Base-by-base conservation (phyloP, 306 rosid species). In the Lathyrus sativus region DNA sequence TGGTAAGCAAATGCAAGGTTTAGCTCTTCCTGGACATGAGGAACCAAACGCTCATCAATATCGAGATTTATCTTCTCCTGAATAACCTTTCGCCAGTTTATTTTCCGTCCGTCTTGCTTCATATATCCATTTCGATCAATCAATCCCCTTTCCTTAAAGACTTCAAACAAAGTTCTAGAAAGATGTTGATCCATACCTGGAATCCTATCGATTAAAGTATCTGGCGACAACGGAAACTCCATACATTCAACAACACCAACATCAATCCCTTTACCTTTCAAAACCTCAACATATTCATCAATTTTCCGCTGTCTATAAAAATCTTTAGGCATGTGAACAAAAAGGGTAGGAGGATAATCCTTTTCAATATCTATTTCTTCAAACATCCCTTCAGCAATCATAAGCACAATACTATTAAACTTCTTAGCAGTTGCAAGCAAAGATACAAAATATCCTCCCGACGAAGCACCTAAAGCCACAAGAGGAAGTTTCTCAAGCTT, bases 281-380 rank as follows among this genome's bases (percentile, higher is more conserved):
- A 60, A 80, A 74, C n/a, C 65, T 76, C 72, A 71, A 76, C 55
- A 70, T 82, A 76, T 49, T 80, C 76, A 55, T 78, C 86, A 45
- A 93, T 86, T 80, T 88, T 88, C 69, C 59, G 84, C 79, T 71
- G 86, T 83, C 99, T 84, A 49, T 14, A n/a, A 12, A 63, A 55
- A 82, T 93, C 99, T 75, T 90, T 93, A 0, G 95, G 99, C 99
- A 93, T 93, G 83, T 88, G 99, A 62, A 93, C 91, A 44, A 93
- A 93, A 61, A 88, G 86, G 28, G 89, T 86, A 42, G 97, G 89
- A 0, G 97, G 96, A 54, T 93, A 90, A 68, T 78, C 78, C 84
- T 76, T 69, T 24, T 68, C 66, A 28, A 85, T 22, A 43, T 85
- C 87, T 13, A 90, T 76, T 63, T 73, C 74, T 62, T 81, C 87